phyloP scores from a whole-genome alignment of 768 basidiomycete species.

The Ramaria sp. region DNA sequence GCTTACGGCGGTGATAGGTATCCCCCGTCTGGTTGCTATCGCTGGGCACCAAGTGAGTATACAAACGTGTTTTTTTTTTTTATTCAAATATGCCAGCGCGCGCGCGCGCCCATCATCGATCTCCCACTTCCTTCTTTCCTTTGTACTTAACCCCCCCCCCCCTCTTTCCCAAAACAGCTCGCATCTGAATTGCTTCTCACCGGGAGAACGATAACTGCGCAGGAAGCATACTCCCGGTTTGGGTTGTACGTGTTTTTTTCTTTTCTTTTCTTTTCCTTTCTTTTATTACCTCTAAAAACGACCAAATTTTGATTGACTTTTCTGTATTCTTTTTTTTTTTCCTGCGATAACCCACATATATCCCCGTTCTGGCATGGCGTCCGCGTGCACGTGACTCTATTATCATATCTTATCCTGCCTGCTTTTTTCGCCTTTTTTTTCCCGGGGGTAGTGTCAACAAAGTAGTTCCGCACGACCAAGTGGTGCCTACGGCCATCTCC shows the following conservation, averaged over 20 bases:
- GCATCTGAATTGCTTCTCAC: constrained; percentile 69
- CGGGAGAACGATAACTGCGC: constrained; percentile 56
- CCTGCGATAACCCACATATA: constrained; percentile 13
- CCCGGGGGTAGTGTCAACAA: constrained; percentile 55
- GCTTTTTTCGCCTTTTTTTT: too few species aligned
- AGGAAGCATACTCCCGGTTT: constrained; percentile 57
- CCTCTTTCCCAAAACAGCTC: constrained; percentile 32
- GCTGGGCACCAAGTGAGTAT: constrained; percentile 63
- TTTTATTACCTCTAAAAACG: too few species aligned
- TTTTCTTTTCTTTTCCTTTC: too few species aligned
- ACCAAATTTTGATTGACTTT: too few species aligned
- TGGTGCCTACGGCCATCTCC: constrained; percentile 50
- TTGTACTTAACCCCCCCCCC: too few species aligned
- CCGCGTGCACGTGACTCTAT: too few species aligned
- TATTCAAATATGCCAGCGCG: too few species aligned
- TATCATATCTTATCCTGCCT: too few species aligned
- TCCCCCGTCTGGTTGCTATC: constrained; percentile 53
- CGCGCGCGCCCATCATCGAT: too few species aligned
- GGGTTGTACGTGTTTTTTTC: constrained; percentile 77
- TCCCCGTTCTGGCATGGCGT: constrained; percentile 3
- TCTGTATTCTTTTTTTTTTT: too few species aligned
- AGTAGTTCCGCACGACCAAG: constrained; percentile 44
- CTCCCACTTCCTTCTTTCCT: too few species aligned
- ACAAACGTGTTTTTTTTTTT: background rate
- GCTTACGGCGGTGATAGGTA: constrained; percentile 32